Evolutionary conservation across 495 filamentous ascomycete species (phyloP).

Genomic region (Penicillium parvum): DNA sequence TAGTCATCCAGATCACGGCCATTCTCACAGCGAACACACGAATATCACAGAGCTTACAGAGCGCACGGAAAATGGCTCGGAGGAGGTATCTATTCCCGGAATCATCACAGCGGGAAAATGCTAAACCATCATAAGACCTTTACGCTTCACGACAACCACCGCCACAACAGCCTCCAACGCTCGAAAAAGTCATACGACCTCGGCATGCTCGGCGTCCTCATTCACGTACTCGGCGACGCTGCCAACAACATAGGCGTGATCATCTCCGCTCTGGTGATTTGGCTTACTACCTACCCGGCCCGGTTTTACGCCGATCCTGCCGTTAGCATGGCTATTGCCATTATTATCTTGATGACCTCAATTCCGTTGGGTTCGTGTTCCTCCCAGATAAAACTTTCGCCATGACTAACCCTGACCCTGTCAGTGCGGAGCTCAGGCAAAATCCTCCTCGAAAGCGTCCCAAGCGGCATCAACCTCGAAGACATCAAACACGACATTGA

Average conservation of each 20-base stretch:
- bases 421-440: conserved; percentile 30
- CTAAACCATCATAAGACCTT: not conserved
- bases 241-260: conserved; percentile 48
- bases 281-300: conserved; percentile 31
- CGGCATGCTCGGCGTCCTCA: conserved; percentile 43
- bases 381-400: conserved; percentile 2
- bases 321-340: conserved; percentile 40
- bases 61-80: not conserved
- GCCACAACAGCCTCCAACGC: not conserved
- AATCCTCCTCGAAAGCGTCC: conserved; percentile 78
- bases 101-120: conserved; percentile 6
- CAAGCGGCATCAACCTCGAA: conserved; percentile 64
- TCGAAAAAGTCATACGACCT: conserved; percentile 25
- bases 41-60: too few species aligned
- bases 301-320: conserved; percentile 46
- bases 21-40: conserved; percentile 11
- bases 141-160: conserved; percentile 2
- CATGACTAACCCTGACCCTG: conserved; percentile 3
- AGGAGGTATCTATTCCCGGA: not conserved
- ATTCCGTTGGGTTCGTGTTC: conserved; percentile 31
- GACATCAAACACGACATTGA: conserved; percentile 68
- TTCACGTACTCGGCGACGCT: conserved; percentile 44
- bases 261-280: conserved; percentile 38
- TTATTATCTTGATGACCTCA: conserved; percentile 41
- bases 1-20: conserved; percentile 10